Conservation (phyloP, 129 eudicot species). For the Daucus carota region DNA sequence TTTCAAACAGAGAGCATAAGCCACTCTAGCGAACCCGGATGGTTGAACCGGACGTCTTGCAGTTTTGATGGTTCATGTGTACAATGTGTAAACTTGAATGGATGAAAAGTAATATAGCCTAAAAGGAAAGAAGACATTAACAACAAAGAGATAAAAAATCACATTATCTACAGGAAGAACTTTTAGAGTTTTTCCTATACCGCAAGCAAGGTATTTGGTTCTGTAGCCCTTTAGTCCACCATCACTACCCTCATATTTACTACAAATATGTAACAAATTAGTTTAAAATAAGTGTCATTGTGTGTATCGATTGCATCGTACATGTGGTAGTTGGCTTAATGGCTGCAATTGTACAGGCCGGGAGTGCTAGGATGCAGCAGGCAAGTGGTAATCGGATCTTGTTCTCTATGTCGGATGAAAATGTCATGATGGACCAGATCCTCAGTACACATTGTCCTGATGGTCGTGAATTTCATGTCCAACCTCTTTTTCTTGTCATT, state of each 20-base stretch:
- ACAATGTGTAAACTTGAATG: too few species aligned
- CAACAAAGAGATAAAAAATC: not conserved
- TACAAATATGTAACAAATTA: not conserved
- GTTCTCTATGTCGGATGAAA: conserved; percentile 60
- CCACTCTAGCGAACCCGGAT: too few species aligned
- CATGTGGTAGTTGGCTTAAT: not conserved
- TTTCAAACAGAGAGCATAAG: too few species aligned
- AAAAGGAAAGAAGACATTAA: not conserved
- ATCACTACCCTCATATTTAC: conserved; percentile 15
- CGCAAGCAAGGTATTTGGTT: conserved; percentile 61
- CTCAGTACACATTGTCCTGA: conserved; percentile 63
- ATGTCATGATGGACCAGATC: conserved; percentile 61
- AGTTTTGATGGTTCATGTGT: too few species aligned
- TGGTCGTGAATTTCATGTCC: conserved; percentile 46
- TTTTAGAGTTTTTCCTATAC: not conserved
- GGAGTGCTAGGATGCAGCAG: conserved; percentile 15
- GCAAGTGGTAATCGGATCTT: conserved; percentile 37
- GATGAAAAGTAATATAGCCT: too few species aligned
- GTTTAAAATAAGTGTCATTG: not conserved
- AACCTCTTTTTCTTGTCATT: conserved; percentile 50
- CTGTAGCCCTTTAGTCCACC: conserved; percentile 25
- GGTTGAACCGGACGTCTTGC: too few species aligned
- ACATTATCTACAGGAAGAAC: not conserved
- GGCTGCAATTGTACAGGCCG: conserved; percentile 28
- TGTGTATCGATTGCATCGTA: not conserved